A percentile compares a stretch with the other conserved stretches of the same genome.
Evolutionary conservation across 768 basidiomycete species (phyloP).

Genomic region (Udeniomyces megalosporus): DNA sequence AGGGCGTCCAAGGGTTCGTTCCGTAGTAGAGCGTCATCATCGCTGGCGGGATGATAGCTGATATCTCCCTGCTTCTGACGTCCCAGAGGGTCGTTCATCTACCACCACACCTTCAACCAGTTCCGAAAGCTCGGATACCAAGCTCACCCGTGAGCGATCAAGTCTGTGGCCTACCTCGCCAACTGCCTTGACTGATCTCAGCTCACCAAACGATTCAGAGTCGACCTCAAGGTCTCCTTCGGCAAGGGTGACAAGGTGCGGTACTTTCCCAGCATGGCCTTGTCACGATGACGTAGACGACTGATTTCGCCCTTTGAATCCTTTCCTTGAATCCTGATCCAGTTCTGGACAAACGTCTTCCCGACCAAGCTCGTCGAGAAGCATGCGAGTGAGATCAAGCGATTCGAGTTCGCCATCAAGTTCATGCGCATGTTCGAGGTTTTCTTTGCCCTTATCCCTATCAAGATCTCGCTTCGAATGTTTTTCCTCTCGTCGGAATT

Average conservation of each 20-base stretch:
- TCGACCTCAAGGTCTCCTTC: constrained; percentile 35
- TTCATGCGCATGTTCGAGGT: constrained; percentile 31
- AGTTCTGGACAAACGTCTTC: constrained; percentile 36
- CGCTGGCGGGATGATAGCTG: too few species aligned
- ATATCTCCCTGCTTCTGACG: too few species aligned
- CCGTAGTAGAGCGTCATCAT: too few species aligned
- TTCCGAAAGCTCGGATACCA: constrained; percentile 30
- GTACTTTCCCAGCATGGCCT: neutral
- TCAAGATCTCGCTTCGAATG: constrained; percentile 32
- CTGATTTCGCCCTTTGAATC: neutral
- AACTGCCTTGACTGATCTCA: neutral
- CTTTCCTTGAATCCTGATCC: neutral
- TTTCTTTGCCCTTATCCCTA: constrained; percentile 33
- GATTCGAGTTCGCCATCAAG: constrained; percentile 30
- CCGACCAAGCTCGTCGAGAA: constrained; percentile 32
- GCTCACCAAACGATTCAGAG: constrained; percentile 18
- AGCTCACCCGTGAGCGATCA: constrained; percentile 27
- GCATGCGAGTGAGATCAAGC: constrained; percentile 31
- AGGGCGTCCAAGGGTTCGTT: too few species aligned
- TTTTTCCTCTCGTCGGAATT: constrained; percentile 33
- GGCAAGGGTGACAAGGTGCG: constrained; percentile 33
- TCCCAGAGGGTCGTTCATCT: constrained; percentile 23
- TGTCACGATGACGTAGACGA: neutral
- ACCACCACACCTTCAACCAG: constrained; percentile 32
- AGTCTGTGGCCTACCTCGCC: neutral